Percentiles rank a stretch among this genome's conserved stretches.
phyloP scores from a whole-genome alignment of 179 eudicot genomes.

The Beta lomatogona region DNA sequence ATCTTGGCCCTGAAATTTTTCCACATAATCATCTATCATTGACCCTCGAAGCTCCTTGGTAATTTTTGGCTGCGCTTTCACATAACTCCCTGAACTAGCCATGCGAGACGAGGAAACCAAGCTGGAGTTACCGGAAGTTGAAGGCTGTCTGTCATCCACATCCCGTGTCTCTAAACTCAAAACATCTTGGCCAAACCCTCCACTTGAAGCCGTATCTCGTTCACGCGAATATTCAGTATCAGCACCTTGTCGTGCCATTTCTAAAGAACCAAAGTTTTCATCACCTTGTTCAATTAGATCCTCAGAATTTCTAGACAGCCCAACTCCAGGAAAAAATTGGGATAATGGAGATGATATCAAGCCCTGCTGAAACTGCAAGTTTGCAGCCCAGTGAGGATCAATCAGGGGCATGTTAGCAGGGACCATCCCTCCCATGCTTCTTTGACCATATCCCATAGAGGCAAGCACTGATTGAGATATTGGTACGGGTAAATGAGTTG shows the following conservation, averaged over 20 bases:
- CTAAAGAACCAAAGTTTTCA: conserved; percentile 40
- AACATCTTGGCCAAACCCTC: conserved; percentile 44
- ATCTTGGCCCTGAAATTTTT: conserved; percentile 39
- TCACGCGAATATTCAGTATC: conserved; percentile 60
- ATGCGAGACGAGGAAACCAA: conserved; percentile 42
- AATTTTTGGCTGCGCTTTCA: conserved; percentile 47
- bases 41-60: conserved; percentile 46
- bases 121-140: conserved; percentile 37
- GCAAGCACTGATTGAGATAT: conserved; percentile 65
- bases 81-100: conserved; percentile 39
- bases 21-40: conserved; percentile 36
- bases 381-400: conserved; percentile 58
- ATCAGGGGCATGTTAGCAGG: conserved; percentile 57
- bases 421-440: conserved; percentile 54
- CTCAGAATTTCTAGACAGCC: conserved; percentile 43
- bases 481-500: conserved; percentile 61
- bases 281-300: conserved; percentile 39
- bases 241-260: conserved; percentile 41
- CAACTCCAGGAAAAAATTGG: conserved; percentile 57
- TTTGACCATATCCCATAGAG: conserved; percentile 63
- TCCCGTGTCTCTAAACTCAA: conserved; percentile 39
- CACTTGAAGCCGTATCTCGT: conserved; percentile 42
- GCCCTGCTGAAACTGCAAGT: conserved; percentile 72
- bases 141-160: conserved; percentile 45
- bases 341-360: conserved; percentile 51